These are phyloP conservation scores for Catenaria anguillulae DNA, from an alignment of 371 early-diverging fungal genomes.

Conservation along the genomic window DNA sequence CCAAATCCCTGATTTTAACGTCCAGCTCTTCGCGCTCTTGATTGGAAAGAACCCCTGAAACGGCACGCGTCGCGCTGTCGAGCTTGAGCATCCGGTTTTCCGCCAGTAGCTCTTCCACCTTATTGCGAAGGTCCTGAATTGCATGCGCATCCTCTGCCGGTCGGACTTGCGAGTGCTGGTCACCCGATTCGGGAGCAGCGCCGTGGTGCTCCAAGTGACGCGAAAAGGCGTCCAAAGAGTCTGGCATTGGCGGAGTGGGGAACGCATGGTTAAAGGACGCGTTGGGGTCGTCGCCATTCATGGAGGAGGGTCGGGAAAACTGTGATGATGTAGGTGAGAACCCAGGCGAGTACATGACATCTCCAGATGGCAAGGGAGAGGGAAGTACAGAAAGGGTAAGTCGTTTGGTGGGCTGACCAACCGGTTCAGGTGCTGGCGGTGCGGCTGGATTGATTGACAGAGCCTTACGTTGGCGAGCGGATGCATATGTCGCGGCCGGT, in stretches of 20 bases:
- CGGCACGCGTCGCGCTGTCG: not conserved
- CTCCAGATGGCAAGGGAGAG: not conserved
- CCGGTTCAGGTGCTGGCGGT: not conserved
- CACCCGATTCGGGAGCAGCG: not conserved
- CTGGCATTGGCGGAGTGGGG: not conserved
- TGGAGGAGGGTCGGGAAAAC: not conserved
- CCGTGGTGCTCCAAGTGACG: not conserved
- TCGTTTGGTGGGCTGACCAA: not conserved
- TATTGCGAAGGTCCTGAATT: not conserved
- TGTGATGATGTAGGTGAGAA: not conserved
- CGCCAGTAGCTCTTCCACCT: not conserved
- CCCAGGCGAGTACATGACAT: not conserved
- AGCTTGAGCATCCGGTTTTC: constrained; percentile 2
- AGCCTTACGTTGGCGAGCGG: not conserved
- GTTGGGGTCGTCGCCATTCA: no score
- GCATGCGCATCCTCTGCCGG: not conserved
- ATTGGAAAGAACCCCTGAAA: not conserved
- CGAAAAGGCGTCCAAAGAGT: not conserved
- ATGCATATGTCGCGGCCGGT: not conserved
- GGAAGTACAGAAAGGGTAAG: not conserved
- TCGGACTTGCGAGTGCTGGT: no score
- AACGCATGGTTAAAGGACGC: no score
- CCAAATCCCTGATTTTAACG: not conserved
- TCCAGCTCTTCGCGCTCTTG: not conserved
- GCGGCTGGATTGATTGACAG: not conserved